Evolutionary conservation across 306 rosid genomes (phyloP).

Genomic region (Lathyrus sativus): DNA sequence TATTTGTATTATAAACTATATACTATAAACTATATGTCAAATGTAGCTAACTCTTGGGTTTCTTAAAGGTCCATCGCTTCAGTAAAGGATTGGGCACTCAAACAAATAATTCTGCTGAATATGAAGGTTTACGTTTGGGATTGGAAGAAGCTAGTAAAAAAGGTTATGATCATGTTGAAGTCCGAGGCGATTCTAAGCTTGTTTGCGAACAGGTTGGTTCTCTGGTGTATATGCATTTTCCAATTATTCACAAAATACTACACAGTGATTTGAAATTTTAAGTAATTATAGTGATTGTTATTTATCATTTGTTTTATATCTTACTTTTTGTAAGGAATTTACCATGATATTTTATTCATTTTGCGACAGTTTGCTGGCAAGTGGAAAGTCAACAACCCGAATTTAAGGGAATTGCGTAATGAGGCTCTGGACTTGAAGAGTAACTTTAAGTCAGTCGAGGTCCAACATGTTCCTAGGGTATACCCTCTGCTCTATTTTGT

Average conservation of each 20-base stretch:
- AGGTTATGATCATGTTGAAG: constrained; percentile 64
- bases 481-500: not conserved
- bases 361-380: not conserved
- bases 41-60: constrained; percentile 21
- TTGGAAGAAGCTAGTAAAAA: constrained; percentile 62
- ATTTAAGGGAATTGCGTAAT: not conserved
- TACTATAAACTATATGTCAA: not conserved
- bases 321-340: not conserved
- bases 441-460: not conserved
- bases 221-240: not conserved
- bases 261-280: not conserved
- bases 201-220: constrained; percentile 86
- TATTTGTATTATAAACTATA: not conserved
- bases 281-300: not conserved
- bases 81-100: constrained; percentile 79
- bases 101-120: constrained; percentile 84
- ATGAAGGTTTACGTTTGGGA: constrained; percentile 75
- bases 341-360: constrained; percentile 1
- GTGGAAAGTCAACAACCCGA: not conserved
- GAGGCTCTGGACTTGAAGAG: not conserved
- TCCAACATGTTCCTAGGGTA: constrained; percentile 11
- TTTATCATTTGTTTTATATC: not conserved
- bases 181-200: constrained; percentile 75
- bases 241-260: not conserved
- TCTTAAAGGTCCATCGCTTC: constrained; percentile 61